Conservation (phyloP, 1,284 basidiomycete species). For the Cronartium quercuum region DNA sequence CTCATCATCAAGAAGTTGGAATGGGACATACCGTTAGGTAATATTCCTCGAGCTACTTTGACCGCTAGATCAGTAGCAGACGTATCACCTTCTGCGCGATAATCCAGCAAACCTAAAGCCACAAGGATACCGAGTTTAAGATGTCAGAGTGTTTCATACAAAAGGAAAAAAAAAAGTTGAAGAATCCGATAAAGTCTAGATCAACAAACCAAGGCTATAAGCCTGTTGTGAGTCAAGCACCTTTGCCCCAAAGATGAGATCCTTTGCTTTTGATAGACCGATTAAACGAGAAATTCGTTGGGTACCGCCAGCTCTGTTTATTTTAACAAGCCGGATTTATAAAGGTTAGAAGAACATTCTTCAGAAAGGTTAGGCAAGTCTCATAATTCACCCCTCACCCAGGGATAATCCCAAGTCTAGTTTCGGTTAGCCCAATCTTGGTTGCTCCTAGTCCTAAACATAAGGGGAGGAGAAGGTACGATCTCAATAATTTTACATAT, state of each 20-base stretch:
- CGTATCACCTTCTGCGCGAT: conserved; percentile 59
- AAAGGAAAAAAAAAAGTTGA: no score
- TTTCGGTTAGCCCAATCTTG: conserved; percentile 77
- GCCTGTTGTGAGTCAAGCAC: conserved; percentile 64
- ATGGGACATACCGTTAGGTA: conserved; percentile 59
- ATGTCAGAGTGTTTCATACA: not conserved
- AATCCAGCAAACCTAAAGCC: conserved; percentile 66
- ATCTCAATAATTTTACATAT: no score
- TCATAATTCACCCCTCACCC: conserved; percentile 52
- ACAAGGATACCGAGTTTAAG: not conserved
- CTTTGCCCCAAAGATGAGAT: conserved; percentile 73
- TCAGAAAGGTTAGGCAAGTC: not conserved
- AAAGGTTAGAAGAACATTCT: not conserved
- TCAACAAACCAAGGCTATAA: conserved; percentile 61
- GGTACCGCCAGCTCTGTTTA: conserved; percentile 68
- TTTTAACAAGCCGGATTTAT: not conserved
- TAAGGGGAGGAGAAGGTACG: no score
- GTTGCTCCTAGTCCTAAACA: conserved; percentile 57
- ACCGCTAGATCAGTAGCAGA: conserved; percentile 64
- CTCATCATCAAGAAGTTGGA: conserved; percentile 40
- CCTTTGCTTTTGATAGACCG: conserved; percentile 75
- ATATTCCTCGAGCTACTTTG: conserved; percentile 61
- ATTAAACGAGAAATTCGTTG: conserved; percentile 75
- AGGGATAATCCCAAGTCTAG: conserved; percentile 82
- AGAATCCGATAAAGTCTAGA: no score